Base-by-base conservation (phyloP, 192 early-diverging fungal species). In the Gigaspora rosea region DNA sequence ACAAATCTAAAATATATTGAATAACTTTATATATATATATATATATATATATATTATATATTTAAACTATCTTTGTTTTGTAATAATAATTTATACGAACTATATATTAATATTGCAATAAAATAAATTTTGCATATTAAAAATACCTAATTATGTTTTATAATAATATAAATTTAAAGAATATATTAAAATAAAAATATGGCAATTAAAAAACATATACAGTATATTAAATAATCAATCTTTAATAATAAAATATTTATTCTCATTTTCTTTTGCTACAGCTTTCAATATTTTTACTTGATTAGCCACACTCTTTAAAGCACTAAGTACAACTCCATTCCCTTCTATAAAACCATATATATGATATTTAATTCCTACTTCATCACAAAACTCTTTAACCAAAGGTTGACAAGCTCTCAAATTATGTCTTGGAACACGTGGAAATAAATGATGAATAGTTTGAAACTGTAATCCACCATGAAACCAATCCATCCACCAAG, bases 401-500 rank as follows among this genome's bases (percentile, higher is more conserved):
- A 91, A 81, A 1, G 93, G 93, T 59, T 90, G 90, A 65, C 91
- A 87, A 0, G 69, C 41, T 57, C 91, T 84, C 46, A 98, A 85
- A 80, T 96, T 95, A 83, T 96, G 95, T 41, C 97, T 90, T 8
- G 97, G 95, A 27, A 96, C 80, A 50, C 97, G 91, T 70, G 97
- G 97, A 81, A 95, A 98, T 47, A 98, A 82, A 82, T 98, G 97
- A 86, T 98, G 97, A 46, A 92, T 91, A n/a, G 93, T 92, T 83
- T 98, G 97, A 86, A 91, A 98, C 82, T 98, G 96, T 27, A 98
- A 86, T 2, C 95, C 97, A 70, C 97, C 97, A 76, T 98, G 97
- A 90, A 96, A 95, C 95, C 95, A 97, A 82, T 98, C 97, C 59
- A 98, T 73, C 93, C 93, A 96, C 73, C 79, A 81, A 22, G 95